Conservation (phyloP, 805 yeast genomes). For the Starmerella sp. region DNA sequence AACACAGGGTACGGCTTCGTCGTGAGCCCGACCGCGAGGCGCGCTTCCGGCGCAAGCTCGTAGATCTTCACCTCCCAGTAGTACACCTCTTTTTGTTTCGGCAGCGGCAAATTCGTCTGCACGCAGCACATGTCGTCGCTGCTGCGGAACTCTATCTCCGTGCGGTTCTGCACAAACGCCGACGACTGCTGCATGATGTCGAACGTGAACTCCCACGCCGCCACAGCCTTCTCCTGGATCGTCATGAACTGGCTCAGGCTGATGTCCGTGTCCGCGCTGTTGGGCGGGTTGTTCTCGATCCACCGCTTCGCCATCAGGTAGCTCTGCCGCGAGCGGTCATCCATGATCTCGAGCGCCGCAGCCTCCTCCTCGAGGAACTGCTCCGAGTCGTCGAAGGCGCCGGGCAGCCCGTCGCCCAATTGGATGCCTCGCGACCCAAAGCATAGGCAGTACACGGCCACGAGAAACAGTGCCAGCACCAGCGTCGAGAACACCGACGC, state of each 20-base stretch:
- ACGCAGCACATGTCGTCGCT: constrained; percentile 49
- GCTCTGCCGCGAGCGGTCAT: constrained; percentile 40
- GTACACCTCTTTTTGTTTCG: constrained; percentile 69
- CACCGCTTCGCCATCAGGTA: constrained; percentile 52
- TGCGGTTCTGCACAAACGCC: constrained; percentile 50
- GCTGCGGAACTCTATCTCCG: constrained; percentile 37
- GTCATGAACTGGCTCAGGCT: constrained; percentile 47
- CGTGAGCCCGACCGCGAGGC: constrained; percentile 64
- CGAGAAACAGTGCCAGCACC: constrained; percentile 9
- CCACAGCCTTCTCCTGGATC: constrained; percentile 78
- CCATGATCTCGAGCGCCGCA: constrained; percentile 54
- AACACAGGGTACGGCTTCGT: constrained; percentile 89
- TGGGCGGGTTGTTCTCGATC: constrained; percentile 35
- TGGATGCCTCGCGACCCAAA: constrained; percentile 25
- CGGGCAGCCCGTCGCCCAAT: constrained; percentile 39
- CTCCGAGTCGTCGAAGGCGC: constrained; percentile 53
- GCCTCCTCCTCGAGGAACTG: constrained; percentile 49
- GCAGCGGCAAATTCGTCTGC: constrained; percentile 77
- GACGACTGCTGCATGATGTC: constrained; percentile 41
- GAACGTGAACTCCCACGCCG: constrained; percentile 74
- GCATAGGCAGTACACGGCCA: constrained; percentile 12
- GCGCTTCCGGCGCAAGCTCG: constrained; percentile 43
- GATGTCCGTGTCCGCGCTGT: constrained; percentile 34
- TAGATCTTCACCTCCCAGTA: constrained; percentile 82
- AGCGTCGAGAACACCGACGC: constrained; percentile 11